Conservation (phyloP, 2,329 filamentous ascomycete species). For the Pseudogymnoascus sp. region DNA sequence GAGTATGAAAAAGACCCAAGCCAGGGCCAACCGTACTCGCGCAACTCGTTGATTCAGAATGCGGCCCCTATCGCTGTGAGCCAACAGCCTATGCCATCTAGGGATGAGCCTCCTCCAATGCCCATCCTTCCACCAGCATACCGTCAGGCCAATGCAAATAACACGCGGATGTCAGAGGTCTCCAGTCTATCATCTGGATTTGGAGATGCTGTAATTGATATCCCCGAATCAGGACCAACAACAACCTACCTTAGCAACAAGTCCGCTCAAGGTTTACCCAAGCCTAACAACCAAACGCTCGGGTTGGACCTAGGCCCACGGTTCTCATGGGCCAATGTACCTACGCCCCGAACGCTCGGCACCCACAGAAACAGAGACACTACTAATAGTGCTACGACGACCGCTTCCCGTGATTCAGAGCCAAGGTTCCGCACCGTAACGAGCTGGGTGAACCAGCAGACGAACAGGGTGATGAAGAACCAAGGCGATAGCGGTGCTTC, state of each 20-base stretch:
- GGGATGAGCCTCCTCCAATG: slow-evolving; percentile 27
- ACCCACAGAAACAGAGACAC: slow-evolving; percentile 25
- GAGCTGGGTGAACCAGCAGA: slow-evolving; percentile 62
- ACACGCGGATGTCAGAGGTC: slow-evolving; percentile 30
- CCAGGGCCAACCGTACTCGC: not conserved
- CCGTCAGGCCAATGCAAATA: not conserved
- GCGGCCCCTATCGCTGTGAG: not conserved
- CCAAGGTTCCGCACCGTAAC: slow-evolving; percentile 51
- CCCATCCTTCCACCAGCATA: slow-evolving; percentile 1
- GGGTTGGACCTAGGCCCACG: slow-evolving; percentile 12
- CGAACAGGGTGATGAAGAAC: slow-evolving; percentile 42
- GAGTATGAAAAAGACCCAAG: not conserved
- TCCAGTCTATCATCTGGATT: slow-evolving; percentile 60
- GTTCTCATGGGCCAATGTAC: slow-evolving; percentile 27
- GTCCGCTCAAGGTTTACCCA: not conserved
- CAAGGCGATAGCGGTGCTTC: slow-evolving; percentile 33
- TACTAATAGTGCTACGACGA: slow-evolving; percentile 28
- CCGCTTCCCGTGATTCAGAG: slow-evolving; percentile 29
- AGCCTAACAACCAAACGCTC: not conserved
- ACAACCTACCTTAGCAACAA: slow-evolving; percentile 13
- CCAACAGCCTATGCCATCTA: not conserved
- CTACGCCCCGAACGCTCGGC: slow-evolving; percentile 6
- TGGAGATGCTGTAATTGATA: slow-evolving; percentile 53
- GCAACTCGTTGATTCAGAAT: slow-evolving; percentile 2
- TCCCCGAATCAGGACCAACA: slow-evolving; percentile 29